Conservation (phyloP, 2,329 filamentous ascomycete genomes). For the Xylariales sp. region DNA sequence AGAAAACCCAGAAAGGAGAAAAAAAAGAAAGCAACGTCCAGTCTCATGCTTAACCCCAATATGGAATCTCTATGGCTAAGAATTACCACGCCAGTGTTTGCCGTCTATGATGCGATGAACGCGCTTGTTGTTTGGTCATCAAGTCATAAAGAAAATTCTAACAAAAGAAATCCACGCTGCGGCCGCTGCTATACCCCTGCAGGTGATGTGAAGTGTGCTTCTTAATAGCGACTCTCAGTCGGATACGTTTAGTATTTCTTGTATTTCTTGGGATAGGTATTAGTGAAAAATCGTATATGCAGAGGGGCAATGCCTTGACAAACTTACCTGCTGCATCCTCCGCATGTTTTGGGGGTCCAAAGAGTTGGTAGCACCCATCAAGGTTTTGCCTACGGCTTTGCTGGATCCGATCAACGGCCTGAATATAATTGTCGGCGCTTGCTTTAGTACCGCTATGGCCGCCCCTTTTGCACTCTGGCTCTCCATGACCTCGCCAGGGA, state of each 20-base stretch:
- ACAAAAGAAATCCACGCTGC: no score
- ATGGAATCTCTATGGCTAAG: no score
- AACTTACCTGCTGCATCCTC: conserved; percentile 85
- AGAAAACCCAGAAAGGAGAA: no score
- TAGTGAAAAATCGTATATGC: conserved; percentile 4
- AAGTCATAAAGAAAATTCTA: conserved; percentile 6
- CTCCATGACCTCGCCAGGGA: conserved; percentile 88
- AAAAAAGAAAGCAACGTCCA: no score
- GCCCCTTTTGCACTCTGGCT: conserved; percentile 76
- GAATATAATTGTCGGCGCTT: conserved; percentile 90
- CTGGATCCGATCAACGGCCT: conserved; percentile 86
- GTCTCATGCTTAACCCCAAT: no score
- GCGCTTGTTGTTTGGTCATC: background rate
- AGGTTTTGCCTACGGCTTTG: conserved; percentile 81
- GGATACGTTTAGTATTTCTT: conserved; percentile 32
- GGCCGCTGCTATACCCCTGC: no score
- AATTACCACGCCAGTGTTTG: conserved; percentile 9
- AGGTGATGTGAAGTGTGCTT: no score
- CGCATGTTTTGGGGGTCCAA: conserved; percentile 79
- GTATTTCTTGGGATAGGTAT: conserved; percentile 39
- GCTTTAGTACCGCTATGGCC: conserved; percentile 70
- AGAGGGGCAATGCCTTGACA: conserved; percentile 2
- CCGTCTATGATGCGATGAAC: conserved; percentile 15
- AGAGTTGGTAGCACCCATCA: conserved; percentile 89
- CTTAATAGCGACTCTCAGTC: background rate